phyloP scores from a whole-genome alignment of 2,329 filamentous ascomycete genomes.

The Claviceps sp. region DNA sequence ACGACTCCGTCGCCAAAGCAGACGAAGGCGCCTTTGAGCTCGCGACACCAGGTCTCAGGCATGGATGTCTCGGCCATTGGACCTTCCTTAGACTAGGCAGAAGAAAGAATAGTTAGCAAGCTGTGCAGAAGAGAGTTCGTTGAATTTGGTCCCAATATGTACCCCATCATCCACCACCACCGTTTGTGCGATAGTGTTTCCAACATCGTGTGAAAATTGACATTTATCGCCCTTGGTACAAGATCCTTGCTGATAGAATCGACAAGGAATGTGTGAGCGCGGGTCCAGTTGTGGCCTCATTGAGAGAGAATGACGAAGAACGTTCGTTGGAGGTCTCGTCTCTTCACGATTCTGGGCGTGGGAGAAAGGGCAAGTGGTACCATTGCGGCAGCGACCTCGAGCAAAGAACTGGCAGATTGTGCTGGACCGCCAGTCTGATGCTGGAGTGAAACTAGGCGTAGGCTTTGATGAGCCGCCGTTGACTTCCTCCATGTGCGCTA shows the following conservation, averaged over 20 bases:
- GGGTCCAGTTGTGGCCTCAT: not conserved
- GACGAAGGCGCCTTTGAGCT: conserved; percentile 13
- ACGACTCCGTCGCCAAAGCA: conserved; percentile 19
- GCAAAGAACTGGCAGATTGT: not conserved
- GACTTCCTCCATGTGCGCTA: not conserved
- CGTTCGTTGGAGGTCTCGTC: not conserved
- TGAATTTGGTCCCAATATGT: not conserved
- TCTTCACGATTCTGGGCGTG: not conserved
- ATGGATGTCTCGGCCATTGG: not conserved
- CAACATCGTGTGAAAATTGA: not conserved
- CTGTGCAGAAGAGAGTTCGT: not conserved
- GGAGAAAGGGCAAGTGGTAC: not conserved
- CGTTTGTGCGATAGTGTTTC: not conserved
- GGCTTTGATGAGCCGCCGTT: not conserved
- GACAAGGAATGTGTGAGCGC: not conserved
- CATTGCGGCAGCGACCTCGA: not conserved
- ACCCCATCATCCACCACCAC: not conserved
- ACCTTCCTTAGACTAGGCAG: not conserved
- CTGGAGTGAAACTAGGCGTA: not conserved
- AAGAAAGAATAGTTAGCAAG: not conserved
- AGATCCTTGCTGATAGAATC: not conserved
- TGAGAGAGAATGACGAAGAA: not conserved
- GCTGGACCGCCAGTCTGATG: not conserved
- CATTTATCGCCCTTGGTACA: not conserved
- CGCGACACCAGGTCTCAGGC: not conserved